A percentile compares a stretch with the other conserved stretches of the same genome.
These are phyloP conservation scores for Psidium friedrichsthalianum DNA, from an alignment of 345 rosid species.

Conservation along the genomic window DNA sequence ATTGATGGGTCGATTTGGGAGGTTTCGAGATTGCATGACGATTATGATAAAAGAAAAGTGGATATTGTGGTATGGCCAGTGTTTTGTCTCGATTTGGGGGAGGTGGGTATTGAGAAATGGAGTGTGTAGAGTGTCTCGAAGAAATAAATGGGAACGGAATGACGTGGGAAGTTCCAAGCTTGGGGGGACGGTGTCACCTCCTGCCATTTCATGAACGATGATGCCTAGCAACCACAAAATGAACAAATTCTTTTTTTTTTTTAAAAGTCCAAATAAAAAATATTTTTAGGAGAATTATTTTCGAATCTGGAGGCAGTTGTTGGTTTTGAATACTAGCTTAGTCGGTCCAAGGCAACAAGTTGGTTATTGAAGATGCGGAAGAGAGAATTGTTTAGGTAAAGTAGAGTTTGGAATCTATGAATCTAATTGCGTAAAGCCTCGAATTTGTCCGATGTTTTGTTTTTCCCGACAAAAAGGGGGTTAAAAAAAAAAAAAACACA, in stretches of 20 bases:
- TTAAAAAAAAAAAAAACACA: background rate
- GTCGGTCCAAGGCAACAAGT: background rate
- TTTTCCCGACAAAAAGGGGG: background rate
- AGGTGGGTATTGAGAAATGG: background rate
- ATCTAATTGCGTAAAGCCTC: background rate
- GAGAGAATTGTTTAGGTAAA: too few species aligned
- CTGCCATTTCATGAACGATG: background rate
- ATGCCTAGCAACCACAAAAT: background rate
- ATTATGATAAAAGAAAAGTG: background rate
- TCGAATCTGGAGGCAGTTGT: background rate
- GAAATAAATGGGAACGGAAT: background rate
- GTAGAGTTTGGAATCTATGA: background rate
- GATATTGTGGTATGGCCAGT: background rate
- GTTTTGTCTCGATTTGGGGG: conserved; percentile 2
- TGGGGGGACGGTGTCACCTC: background rate
- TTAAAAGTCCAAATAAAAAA: background rate
- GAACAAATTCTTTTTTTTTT: too few species aligned
- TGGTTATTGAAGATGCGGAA: background rate
- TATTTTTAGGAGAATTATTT: background rate
- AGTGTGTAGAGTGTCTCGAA: background rate
- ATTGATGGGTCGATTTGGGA: background rate
- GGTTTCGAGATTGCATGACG: background rate
- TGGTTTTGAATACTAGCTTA: background rate
- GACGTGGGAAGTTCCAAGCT: background rate
- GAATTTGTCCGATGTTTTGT: background rate